phyloP scores from a whole-genome alignment of 345 rosid genomes.

The Cardiospermum halicacabum region DNA sequence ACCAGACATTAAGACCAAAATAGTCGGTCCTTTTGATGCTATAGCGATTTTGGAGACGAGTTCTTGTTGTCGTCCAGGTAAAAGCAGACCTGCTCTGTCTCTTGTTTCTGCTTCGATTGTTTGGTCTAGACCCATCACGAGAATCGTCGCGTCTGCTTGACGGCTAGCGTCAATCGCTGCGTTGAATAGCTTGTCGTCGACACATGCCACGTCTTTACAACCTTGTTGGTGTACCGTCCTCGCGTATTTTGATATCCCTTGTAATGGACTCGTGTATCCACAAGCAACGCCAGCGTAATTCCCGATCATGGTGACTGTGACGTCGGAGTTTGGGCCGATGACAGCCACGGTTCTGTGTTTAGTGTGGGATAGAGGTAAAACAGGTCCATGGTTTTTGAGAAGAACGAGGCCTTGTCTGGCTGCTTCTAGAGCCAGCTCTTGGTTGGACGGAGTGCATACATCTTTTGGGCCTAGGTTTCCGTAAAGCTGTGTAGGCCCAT shows the following conservation, averaged over 20 bases:
- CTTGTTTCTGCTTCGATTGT: constrained; percentile 72
- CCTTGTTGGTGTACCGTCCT: constrained; percentile 48
- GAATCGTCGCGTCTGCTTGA: constrained; percentile 58
- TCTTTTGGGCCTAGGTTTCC: constrained; percentile 69
- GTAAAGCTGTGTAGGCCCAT: constrained; percentile 52
- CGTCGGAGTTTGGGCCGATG: constrained; percentile 79
- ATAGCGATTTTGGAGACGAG: constrained; percentile 51
- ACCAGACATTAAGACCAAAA: constrained; percentile 72
- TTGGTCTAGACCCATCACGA: constrained; percentile 91
- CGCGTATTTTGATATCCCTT: constrained; percentile 55
- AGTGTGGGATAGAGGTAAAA: constrained; percentile 57
- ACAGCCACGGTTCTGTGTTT: constrained; percentile 62
- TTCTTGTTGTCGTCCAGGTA: constrained; percentile 78
- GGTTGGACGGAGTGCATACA: constrained; percentile 68
- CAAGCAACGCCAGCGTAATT: constrained; percentile 95
- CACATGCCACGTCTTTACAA: constrained; percentile 64
- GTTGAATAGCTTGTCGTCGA: constrained; percentile 38
- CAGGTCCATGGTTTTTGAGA: constrained; percentile 52
- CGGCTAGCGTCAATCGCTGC: constrained; percentile 51
- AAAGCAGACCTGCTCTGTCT: constrained; percentile 60
- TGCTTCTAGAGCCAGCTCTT: constrained; percentile 81
- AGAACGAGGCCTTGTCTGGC: constrained; percentile 92
- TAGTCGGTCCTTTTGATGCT: constrained; percentile 60
- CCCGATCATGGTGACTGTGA: constrained; percentile 76
- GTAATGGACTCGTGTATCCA: constrained; percentile 61